Conservation (phyloP, 2,329 filamentous ascomycete genomes). For the Paramyrothecium roridum region DNA sequence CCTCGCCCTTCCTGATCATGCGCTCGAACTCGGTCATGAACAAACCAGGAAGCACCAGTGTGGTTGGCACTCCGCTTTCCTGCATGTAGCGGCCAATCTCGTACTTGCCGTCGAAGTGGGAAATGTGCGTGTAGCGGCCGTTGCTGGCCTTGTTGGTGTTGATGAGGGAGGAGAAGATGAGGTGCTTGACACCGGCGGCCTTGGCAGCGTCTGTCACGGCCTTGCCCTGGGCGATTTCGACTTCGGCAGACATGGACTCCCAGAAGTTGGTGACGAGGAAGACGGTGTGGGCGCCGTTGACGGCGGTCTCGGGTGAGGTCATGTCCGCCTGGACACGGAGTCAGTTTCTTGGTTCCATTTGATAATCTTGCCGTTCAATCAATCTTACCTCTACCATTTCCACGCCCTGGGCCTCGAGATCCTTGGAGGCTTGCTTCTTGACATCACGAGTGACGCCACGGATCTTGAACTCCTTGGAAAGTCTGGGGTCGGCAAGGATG, state of each 20-base stretch:
- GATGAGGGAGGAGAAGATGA: slow-evolving; percentile 44
- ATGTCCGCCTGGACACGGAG: slow-evolving; percentile 34
- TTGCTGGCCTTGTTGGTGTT: slow-evolving; percentile 32
- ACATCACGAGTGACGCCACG: slow-evolving; percentile 45
- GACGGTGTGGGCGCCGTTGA: slow-evolving; percentile 39
- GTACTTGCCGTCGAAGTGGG: slow-evolving; percentile 56
- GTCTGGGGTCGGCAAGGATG: slow-evolving; percentile 42
- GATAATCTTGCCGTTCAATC: no score
- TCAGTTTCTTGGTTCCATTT: background rate
- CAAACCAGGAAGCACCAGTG: slow-evolving; percentile 48
- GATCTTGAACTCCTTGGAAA: slow-evolving; percentile 40
- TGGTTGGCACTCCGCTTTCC: slow-evolving; percentile 39
- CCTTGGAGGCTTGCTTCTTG: slow-evolving; percentile 34
- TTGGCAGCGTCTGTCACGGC: slow-evolving; percentile 42
- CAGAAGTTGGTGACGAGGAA: slow-evolving; percentile 38
- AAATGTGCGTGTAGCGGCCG: slow-evolving; percentile 33
- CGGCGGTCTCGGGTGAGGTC: slow-evolving; percentile 28
- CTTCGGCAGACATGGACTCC: slow-evolving; percentile 26
- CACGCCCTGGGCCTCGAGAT: slow-evolving; percentile 35
- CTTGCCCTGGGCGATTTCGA: slow-evolving; percentile 40
- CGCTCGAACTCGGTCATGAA: slow-evolving; percentile 51
- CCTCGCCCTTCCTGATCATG: slow-evolving; percentile 22
- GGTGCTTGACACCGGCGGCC: slow-evolving; percentile 38
- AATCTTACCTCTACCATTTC: slow-evolving; percentile 33
- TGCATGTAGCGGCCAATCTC: slow-evolving; percentile 56